Evolutionary conservation across 2,329 filamentous ascomycete genomes (phyloP), one percentile per base, ranked within the genome.

Genomic region (Exophiala lecanii-corni): DNA sequence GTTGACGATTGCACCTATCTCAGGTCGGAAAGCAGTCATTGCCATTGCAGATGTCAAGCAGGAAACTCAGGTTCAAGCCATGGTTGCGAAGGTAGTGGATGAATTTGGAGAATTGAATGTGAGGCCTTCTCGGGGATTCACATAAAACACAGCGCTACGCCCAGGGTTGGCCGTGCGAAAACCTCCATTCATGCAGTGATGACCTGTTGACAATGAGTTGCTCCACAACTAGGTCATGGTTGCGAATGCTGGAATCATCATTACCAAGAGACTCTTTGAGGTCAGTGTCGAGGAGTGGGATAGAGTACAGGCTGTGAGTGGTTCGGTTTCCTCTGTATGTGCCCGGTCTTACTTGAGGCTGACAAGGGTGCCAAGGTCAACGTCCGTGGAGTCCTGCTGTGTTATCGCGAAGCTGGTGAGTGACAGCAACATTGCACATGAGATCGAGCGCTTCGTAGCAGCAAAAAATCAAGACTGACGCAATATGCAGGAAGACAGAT

Each of bases 311-410:
- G 41, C 36, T 5, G 23, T 26, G 12, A 26, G 23, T 26, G 7
- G 23, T 26, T 12, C 7, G 6, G 23, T 26, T 6, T 26, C 23
- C n/a, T n/a, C n/a, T n/a, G n/a, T n/a, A n/a, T n/a, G n/a, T n/a
- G n/a, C n/a, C n/a, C n/a, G n/a, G n/a, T n/a, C n/a, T n/a, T n/a
- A n/a, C n/a, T n/a, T n/a, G n/a, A n/a, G n/a, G n/a, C 53, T 68
- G 73, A n/a, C n/a, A n/a, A n/a, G n/a, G n/a, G n/a, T n/a, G n/a
- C n/a, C 23, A 7, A 26, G 23, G 71, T 85, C 45, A 86, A 85
- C 49, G 75, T 84, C n/a, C 72, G 69, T 36, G 81, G 81, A 2
- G 70, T 81, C 0, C 80, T 79, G 53, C 78, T 84, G 55, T 84
- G 78, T 63, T 82, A 82, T 54, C 67, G 71, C 4, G 70, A 72